Conservation (phyloP, 441 rosid species). For the Sinapis alba region DNA sequence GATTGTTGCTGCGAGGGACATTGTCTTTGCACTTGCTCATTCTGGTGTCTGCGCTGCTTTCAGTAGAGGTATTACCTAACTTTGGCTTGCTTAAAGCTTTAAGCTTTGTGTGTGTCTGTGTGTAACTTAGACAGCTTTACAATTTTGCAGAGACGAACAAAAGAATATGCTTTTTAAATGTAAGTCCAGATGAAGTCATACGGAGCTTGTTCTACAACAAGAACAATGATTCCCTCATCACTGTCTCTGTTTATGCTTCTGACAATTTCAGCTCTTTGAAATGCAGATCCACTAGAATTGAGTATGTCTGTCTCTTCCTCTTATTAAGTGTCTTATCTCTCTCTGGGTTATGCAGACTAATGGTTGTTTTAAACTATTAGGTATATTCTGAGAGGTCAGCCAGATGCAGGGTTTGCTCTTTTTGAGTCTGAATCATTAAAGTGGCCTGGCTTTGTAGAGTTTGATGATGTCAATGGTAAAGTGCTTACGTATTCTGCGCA, state of each 20-base stretch:
- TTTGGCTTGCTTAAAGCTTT: background rate
- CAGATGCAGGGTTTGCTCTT: conserved; percentile 77
- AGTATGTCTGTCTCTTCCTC: conserved; percentile 42
- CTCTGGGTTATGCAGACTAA: background rate
- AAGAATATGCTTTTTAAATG: conserved; percentile 76
- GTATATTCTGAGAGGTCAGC: conserved; percentile 67
- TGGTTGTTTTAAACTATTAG: conserved; percentile 15
- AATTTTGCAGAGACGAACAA: conserved; percentile 60
- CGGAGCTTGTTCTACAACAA: conserved; percentile 83
- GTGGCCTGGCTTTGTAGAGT: conserved; percentile 86
- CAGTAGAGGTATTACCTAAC: conserved; percentile 96
- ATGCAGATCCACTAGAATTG: conserved; percentile 85
- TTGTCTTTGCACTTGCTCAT: conserved; percentile 92
- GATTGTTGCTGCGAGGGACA: conserved; percentile 92
- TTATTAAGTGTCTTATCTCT: background rate
- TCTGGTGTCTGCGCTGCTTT: conserved; percentile 97
- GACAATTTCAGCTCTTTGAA: conserved; percentile 84
- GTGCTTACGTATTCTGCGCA: conserved; percentile 77
- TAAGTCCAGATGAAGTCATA: conserved; percentile 83
- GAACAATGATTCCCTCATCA: conserved; percentile 87
- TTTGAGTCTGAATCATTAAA: conserved; percentile 71
- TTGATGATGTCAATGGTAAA: conserved; percentile 81
- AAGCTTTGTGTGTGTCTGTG: background rate
- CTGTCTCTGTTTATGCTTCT: conserved; percentile 84
- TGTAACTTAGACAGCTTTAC: background rate